Evolutionary conservation across 352 stramenopile species (phyloP).

Genomic region (Blastocystis sp.): DNA sequence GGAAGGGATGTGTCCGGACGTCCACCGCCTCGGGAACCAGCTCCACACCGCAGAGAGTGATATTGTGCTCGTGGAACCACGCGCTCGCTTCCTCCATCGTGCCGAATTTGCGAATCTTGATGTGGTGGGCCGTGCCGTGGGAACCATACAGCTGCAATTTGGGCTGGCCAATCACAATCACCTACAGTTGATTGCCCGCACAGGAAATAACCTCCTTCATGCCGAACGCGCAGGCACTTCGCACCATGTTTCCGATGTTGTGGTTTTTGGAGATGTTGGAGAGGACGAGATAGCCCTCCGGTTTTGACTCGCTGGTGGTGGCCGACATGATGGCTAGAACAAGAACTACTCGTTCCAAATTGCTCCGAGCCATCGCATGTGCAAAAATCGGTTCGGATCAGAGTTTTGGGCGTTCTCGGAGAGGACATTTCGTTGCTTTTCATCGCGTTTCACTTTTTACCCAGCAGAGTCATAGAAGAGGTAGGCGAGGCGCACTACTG

Average conservation of each 20-base stretch:
- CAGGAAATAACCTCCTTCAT: conserved; percentile 79
- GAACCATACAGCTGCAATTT: conserved; percentile 72
- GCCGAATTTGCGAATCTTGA: conserved; percentile 70
- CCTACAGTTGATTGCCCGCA: conserved; percentile 67
- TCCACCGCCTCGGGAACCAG: conserved; percentile 82
- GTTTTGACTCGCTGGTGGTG: background rate
- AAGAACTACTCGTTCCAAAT: background rate
- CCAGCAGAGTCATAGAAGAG: background rate
- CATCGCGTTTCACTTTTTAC: background rate
- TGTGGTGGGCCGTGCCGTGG: conserved; percentile 70
- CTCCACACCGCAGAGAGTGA: conserved; percentile 86
- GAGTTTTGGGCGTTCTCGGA: background rate
- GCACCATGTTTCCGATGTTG: conserved; percentile 83
- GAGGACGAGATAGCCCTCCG: conserved; percentile 78
- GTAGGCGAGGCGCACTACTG: background rate
- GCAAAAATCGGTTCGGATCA: background rate
- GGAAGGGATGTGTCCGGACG: conserved; percentile 78
- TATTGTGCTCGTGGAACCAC: conserved; percentile 72
- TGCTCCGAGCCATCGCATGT: background rate
- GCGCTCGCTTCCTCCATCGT: conserved; percentile 70
- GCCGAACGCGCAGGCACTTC: conserved; percentile 80
- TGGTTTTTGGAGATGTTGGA: conserved; percentile 85
- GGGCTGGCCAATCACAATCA: conserved; percentile 71
- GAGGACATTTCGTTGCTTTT: background rate
- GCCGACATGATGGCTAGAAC: conserved; percentile 4